Conservation (phyloP, 805 yeast species). For the Barnettozyma vustinii region DNA sequence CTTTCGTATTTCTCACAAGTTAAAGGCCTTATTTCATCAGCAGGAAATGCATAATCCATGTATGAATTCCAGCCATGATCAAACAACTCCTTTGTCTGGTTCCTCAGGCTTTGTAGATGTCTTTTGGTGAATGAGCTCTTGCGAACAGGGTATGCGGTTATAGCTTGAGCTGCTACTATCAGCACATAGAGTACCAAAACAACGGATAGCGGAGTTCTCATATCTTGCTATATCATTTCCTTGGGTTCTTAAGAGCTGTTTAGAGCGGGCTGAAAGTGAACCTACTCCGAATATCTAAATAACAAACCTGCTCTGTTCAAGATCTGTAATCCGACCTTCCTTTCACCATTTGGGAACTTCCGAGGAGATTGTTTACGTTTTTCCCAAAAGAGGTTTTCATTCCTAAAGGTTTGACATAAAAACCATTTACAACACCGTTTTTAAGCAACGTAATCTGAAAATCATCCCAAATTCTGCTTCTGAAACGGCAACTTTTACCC, state of each 20-base stretch:
- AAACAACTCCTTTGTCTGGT: constrained; percentile 53
- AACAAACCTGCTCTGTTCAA: no score
- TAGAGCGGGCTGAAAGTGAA: no score
- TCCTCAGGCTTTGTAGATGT: constrained; percentile 28
- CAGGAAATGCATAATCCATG: constrained; percentile 66
- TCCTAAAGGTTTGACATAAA: background rate
- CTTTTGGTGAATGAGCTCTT: constrained; percentile 18
- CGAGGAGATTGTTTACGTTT: constrained; percentile 18
- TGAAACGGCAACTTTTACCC: no score
- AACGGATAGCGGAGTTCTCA: background rate
- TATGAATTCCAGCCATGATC: constrained; percentile 73
- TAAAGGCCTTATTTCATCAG: constrained; percentile 75
- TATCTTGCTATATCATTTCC: background rate
- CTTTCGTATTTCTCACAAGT: constrained; percentile 66
- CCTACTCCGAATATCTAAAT: no score
- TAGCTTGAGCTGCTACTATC: background rate
- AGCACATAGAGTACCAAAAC: background rate
- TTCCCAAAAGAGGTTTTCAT: constrained; percentile 9
- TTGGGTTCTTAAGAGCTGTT: background rate
- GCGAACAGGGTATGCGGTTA: background rate
- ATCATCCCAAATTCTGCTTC: background rate
- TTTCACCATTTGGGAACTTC: background rate
- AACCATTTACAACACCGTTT: background rate
- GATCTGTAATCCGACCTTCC: background rate
- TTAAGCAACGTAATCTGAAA: background rate